Base-by-base conservation (phyloP, 805 yeast species). In the Spathaspora passalidarum region DNA sequence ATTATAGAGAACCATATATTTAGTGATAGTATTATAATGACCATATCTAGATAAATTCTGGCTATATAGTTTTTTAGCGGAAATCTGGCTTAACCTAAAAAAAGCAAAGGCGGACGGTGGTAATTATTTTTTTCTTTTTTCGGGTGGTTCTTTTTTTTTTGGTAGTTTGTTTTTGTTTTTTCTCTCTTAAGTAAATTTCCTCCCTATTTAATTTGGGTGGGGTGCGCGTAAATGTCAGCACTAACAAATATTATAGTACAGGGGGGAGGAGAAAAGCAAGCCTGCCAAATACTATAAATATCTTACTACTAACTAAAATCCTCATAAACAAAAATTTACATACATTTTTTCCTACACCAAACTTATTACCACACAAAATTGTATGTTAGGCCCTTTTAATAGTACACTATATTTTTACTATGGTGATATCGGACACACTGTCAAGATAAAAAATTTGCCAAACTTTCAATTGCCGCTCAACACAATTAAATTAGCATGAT, bases 151-250 rank as follows among this genome's bases (percentile, higher is more conserved):
- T 29, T 29, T 29, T 29, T 29, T 29, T 29, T 2, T 6, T 13
- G 13, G 4, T 3, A 7, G 4, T 26, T 29, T 29, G 34, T 29
- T 29, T 29, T 29, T 6, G 16, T 29, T 29, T 29, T 29, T 29
- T 29, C 38, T n/a, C 20, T 10, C 38, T 36, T 36, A 36, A 36
- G 42, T 38, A 38, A 38, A 40, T 26, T 26, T 10, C 37, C 38
- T 32, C 37, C 32, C 43, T 40, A 29, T n/a, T 19, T 14, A 29
- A 40, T 16, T 29, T 26, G n/a, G 25, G 6, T 2, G 18, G 17
- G 17, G 32, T 37, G 42, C 45, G 55, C 44, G 55, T 52, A 52
- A 45, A 32, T 42, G 32, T 44, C 49, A 46, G 32, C 46, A 35
- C 14, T 43, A 23, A 42, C 42, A 19, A 37, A 16, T 29, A 29